These are phyloP conservation scores for Blastobotrys capitulatus DNA, from an alignment of 1,139 yeast genomes.

Conservation along the genomic window DNA sequence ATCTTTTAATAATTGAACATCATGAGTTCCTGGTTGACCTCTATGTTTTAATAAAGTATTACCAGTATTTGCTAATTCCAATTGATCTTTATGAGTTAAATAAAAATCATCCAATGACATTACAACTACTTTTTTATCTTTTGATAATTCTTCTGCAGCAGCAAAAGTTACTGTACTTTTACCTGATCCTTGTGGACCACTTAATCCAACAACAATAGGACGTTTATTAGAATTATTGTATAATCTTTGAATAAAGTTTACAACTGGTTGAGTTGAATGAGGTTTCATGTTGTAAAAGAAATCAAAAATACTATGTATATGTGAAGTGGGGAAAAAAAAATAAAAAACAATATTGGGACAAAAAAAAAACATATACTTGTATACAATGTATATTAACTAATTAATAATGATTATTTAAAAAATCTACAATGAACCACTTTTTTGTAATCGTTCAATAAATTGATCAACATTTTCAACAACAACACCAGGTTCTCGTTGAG, in stretches of 20 bases:
- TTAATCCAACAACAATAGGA: slow-evolving; percentile 62
- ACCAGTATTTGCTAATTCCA: slow-evolving; percentile 37
- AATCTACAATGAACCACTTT: slow-evolving; percentile 35
- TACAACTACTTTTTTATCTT: slow-evolving; percentile 44
- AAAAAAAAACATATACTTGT: too few species aligned
- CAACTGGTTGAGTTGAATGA: slow-evolving; percentile 10
- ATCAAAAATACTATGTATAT: too few species aligned
- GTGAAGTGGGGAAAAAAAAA: neutral
- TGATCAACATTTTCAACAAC: slow-evolving; percentile 80
- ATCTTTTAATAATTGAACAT: slow-evolving; percentile 41
- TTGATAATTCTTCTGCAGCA: slow-evolving; percentile 38
- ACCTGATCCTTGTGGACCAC: slow-evolving; percentile 95
- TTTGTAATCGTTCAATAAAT: slow-evolving; percentile 71
- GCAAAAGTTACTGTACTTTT: slow-evolving; percentile 61
- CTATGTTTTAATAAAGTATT: slow-evolving; percentile 67
- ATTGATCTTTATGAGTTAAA: slow-evolving; percentile 58
- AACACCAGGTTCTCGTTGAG: slow-evolving; percentile 73
- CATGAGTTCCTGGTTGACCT: slow-evolving; percentile 96
- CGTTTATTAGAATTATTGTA: neutral
- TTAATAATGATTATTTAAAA: neutral
- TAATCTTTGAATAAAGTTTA: slow-evolving; percentile 8
- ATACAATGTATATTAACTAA: too few species aligned
- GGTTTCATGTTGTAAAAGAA: slow-evolving; percentile 7
- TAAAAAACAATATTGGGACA: too few species aligned
- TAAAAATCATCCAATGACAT: slow-evolving; percentile 87